Evolutionary conservation across 495 filamentous ascomycete genomes (phyloP).

Genomic region (Pyrenula aspistea): DNA sequence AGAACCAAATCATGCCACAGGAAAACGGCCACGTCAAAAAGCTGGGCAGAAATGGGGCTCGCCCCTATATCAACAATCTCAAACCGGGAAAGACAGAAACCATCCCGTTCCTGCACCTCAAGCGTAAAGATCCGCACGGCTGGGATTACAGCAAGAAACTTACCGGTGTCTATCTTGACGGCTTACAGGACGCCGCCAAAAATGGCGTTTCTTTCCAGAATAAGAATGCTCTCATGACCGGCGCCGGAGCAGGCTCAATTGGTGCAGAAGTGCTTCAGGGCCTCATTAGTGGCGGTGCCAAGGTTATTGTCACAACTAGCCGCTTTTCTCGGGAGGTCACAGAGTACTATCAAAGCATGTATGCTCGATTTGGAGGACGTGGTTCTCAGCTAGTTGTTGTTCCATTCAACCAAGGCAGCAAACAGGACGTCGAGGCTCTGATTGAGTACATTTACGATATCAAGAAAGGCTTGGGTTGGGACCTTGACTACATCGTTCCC

Average conservation of each 20-base stretch:
- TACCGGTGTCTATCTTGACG: conserved; percentile 82
- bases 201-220: conserved; percentile 81
- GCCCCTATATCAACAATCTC: conserved; percentile 29
- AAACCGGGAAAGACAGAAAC: conserved; percentile 89
- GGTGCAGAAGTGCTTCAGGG: conserved; percentile 97
- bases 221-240: conserved; percentile 97
- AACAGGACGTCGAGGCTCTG: conserved; percentile 89
- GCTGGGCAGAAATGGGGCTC: conserved; percentile 42
- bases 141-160: conserved; percentile 99
- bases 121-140: conserved; percentile 84
- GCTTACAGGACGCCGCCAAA: conserved; percentile 76
- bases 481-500: conserved; percentile 89
- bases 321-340: conserved; percentile 95
- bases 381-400: conserved; percentile 96
- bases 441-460: conserved; percentile 91
- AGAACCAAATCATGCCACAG: conserved; percentile 86
- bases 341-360: conserved; percentile 99
- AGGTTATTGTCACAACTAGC: conserved; percentile 91
- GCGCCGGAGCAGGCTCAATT: conserved; percentile 94
- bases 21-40: conserved; percentile 64
- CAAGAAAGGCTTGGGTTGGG: conserved; percentile 97
- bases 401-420: conserved; percentile 97
- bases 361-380: conserved; percentile 80
- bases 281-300: conserved; percentile 89
- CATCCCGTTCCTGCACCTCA: conserved; percentile 94